phyloP scores from a whole-genome alignment of 192 early-diverging fungal genomes.

The Mortierella claussenii region DNA sequence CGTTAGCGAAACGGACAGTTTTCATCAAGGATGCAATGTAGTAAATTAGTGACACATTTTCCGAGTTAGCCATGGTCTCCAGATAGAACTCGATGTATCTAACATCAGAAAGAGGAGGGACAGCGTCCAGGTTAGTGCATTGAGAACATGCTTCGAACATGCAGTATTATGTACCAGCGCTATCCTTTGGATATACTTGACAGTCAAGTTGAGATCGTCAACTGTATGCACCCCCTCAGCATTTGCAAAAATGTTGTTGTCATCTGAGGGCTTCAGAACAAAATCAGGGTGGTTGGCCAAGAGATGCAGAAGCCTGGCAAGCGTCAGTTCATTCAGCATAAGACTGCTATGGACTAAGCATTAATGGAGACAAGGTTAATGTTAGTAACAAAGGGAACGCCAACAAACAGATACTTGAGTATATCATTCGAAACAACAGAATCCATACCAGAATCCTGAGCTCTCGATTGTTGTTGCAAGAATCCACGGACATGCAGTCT shows the following conservation, averaged over 20 bases:
- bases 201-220: slow-evolving; percentile 30
- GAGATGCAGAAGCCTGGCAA: slow-evolving; percentile 75
- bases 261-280: slow-evolving; percentile 26
- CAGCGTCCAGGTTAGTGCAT: too few species aligned
- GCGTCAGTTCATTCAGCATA: slow-evolving; percentile 66
- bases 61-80: slow-evolving; percentile 75
- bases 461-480: slow-evolving; percentile 39
- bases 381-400: neutral
- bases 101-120: too few species aligned
- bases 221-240: slow-evolving; percentile 10
- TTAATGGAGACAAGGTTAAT: neutral
- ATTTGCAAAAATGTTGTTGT: slow-evolving; percentile 29
- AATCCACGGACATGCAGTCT: slow-evolving; percentile 68
- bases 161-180: too few species aligned
- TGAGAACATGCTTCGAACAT: too few species aligned
- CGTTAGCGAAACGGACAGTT: slow-evolving; percentile 68
- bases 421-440: slow-evolving; percentile 11
- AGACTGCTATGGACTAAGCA: slow-evolving; percentile 36
- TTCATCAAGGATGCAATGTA: slow-evolving; percentile 82
- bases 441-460: slow-evolving; percentile 37
- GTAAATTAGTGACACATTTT: slow-evolving; percentile 89
- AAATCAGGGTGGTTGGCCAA: slow-evolving; percentile 92
- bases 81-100: slow-evolving; percentile 91
- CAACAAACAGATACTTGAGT: neutral
- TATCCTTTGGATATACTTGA: too few species aligned